Base-by-base conservation (phyloP, 257 asterid genomes). In the Solanum ossicruentum region DNA sequence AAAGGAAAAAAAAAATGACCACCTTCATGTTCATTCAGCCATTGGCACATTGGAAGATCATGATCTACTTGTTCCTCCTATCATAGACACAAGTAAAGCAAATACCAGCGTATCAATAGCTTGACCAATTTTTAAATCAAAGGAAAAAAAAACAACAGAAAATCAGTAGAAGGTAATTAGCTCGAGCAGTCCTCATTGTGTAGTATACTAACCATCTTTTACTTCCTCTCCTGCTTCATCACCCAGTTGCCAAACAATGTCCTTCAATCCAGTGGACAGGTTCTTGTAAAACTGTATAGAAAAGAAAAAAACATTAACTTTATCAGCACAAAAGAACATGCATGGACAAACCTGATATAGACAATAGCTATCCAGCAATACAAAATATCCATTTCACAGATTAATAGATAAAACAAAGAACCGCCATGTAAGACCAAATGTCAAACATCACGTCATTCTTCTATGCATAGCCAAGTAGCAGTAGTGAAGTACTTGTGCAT, bases 191-290 rank as follows among this genome's bases (percentile, higher is more conserved):
- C 86, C n/a, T 26, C 21, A 52, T n/a, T 54, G 58, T 71, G 13
- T 36, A 87, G 52, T 60, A 11, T 21, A 87, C 91, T 86, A 82
- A 93, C 98, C 92, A 57, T 80, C 82, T 70, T 72, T 88, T 61
- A 65, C 87, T 85, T 86, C 93, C 57, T 88, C 93, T 85, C 90
- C 89, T 60, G 86, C 87, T 86, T 91, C 97, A 10, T 92, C 94
- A 26, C 90, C 94, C 8, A 96, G 84, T 65, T 87, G 92, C 99
- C 99, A 96, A 26, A 96, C 98, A 23, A 96, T 89, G 86, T 96
- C 99, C 88, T 96, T 93, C 95, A 96, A 87, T 85, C 98, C 98
- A 39, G 98, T 90, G 0, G 99, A 91, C 56, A 96, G 89, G 92
- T 92, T 92, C 87, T 93, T 93, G 93, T 94, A 94, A 57, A 93